These are phyloP conservation scores for Colletotrichum lupini DNA, from an alignment of 2,329 filamentous ascomycete genomes.

Conservation along the genomic window DNA sequence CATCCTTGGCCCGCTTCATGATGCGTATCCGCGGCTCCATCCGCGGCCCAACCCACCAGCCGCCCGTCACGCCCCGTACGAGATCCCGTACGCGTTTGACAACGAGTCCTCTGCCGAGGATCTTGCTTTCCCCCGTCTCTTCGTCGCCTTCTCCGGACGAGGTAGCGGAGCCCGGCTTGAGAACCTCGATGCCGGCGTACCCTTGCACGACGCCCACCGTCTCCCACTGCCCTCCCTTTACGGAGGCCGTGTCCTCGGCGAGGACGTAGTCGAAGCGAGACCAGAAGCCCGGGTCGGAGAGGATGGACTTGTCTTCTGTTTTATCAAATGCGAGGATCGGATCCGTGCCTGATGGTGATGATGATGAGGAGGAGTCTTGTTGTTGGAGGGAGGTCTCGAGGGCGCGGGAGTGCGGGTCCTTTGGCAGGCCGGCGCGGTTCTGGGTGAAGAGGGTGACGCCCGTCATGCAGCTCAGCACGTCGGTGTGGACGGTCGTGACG, in stretches of 20 bases:
- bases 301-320: conserved; percentile 62
- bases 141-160: conserved; percentile 21
- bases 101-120: conserved; percentile 58
- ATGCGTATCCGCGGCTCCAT: conserved; percentile 68
- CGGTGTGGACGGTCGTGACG: conserved; percentile 66
- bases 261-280: conserved; percentile 72
- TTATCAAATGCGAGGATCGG: conserved; percentile 65
- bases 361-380: conserved; percentile 35
- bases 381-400: conserved; percentile 34
- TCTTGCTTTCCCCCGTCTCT: conserved; percentile 37
- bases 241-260: conserved; percentile 60
- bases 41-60: conserved; percentile 73
- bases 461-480: conserved; percentile 75
- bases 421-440: conserved; percentile 50
- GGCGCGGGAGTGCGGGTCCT: conserved; percentile 43
- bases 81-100: conserved; percentile 52
- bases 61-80: conserved; percentile 61
- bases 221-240: conserved; percentile 65
- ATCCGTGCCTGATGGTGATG: conserved; percentile 35
- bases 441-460: conserved; percentile 75
- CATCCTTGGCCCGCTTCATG: conserved; percentile 49
- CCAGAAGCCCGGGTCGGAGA: conserved; percentile 68
- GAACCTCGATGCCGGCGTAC: conserved; percentile 68
- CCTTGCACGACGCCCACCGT: conserved; percentile 66
- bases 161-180: conserved; percentile 56